Base-by-base conservation (phyloP, 176 grass and related monocot genomes). In the Oryza officinalis region DNA sequence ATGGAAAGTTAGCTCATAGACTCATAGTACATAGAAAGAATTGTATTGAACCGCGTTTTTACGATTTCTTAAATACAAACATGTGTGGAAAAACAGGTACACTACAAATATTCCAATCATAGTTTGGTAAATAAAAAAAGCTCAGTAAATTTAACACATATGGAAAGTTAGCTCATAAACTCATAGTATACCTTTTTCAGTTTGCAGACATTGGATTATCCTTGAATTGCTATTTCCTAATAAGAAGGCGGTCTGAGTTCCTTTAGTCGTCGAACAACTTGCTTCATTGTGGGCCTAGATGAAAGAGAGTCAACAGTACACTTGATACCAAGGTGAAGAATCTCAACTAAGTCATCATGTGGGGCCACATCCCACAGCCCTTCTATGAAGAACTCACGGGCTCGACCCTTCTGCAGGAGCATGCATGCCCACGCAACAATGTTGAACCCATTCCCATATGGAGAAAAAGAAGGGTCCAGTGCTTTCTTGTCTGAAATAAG, bases 381-480 rank as follows among this genome's bases (percentile, higher is more conserved):
- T 81, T 97, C 94, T 22, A 92, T 91, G 72, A 97, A 97, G 89
- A 97, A 97, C 79, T 97, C 94, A 80, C 90, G 89, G 73, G 94
- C 81, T 67, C 92, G 85, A 4, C 94, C 94, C 67, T 97, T 94
- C 63, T 94, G 83, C 79, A 97, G 80, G 54, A 97, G 90, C 94
- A 97, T 97, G 72, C 89, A 92, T 77, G 94, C 94, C 94, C 94
- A 97, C 7, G 92, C 88, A 81, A 97, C 94, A 76, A 97, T 97
- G 78, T 97, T 97, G 87, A 97, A 97, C 63, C 94, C 94, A 83
- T 97, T 97, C n/a, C 94, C 94, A 65, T 97, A 97, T 32, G 95
- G 94, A 88, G 94, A 97, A 81, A 97, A 97, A 17, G 94, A 97
- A 27, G 94, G 94, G 80, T 97, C 94, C 85, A 97, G 61, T 67